Evolutionary conservation across 371 early-diverging fungal genomes (phyloP).

Genomic region (Rhizomucor miehei): DNA sequence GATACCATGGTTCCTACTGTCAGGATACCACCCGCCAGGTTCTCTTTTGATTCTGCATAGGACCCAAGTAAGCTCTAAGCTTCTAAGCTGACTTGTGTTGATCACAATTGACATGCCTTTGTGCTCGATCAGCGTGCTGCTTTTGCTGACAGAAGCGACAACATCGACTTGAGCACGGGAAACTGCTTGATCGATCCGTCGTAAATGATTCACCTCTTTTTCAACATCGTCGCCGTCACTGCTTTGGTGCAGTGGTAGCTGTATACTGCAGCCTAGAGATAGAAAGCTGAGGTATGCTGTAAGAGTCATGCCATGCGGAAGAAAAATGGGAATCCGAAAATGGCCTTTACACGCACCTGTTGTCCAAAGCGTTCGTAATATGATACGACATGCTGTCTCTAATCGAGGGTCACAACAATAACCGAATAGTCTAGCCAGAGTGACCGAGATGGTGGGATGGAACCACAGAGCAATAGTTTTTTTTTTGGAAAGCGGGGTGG

Average conservation of each 20-base stretch:
- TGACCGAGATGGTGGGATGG: too few relatives aligned
- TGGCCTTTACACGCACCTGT: too few relatives aligned
- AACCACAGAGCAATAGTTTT: too few relatives aligned
- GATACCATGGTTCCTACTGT: constrained; percentile 55
- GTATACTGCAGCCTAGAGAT: constrained; percentile 31
- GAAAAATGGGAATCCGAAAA: too few relatives aligned
- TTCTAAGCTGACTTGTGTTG: not conserved
- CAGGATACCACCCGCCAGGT: constrained; percentile 45
- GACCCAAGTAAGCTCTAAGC: not conserved
- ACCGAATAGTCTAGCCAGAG: too few relatives aligned
- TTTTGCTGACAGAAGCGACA: constrained; percentile 27
- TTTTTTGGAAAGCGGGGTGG: too few relatives aligned
- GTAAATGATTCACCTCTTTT: constrained; percentile 14
- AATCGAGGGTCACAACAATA: too few relatives aligned
- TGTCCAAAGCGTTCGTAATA: too few relatives aligned
- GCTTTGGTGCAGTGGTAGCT: constrained; percentile 9
- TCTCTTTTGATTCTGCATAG: constrained; percentile 44
- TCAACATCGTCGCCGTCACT: constrained; percentile 18
- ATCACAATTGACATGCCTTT: constrained; percentile 20
- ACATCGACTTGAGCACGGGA: constrained; percentile 27
- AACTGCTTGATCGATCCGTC: constrained; percentile 19
- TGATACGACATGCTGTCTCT: too few relatives aligned
- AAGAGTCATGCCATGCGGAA: constrained; percentile 25
- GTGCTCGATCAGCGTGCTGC: constrained; percentile 26
- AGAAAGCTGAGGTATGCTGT: constrained; percentile 35